Base-by-base conservation (phyloP, 352 stramenopile genomes). In the Globisporangium nagaii region DNA sequence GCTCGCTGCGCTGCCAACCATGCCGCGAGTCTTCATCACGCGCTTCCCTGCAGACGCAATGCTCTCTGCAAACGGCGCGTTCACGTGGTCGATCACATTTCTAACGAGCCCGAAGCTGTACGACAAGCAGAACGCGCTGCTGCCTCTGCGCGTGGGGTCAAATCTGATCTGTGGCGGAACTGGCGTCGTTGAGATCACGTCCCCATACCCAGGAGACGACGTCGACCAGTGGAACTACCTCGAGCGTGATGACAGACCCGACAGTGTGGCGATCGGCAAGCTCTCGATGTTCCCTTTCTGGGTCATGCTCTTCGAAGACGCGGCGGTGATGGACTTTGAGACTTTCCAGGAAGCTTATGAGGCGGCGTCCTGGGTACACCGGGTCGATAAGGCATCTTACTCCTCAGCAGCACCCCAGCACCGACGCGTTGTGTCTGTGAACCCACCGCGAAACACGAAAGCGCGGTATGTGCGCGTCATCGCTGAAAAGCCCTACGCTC, bases 241-340 rank as follows among this genome's bases (percentile, higher is more conserved):
- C 1, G 50, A 67, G 0, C 53, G 62, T 2, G 61, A 79, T 46
- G 27, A 63, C 1, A 56, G 57, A 0, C 50, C 39, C n/a, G 41
- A 63, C 27, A 70, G 34, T 19, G 53, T 53, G 3, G 51, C 31
- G 1, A 64, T 58, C 22, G 55, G 58, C 0, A 56, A 76, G 15
- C 35, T 73, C 20, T 68, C 69, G 10, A 88, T 92, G 68, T 85
- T 88, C 25, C 84, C 84, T 11, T 90, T 85, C 44, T 95, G 81
- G 74, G 67, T 93, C 30, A 60, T 93, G 54, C 58, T 95, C 4
- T 91, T 87, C 40, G 78, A 90, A n/a, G 63, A 68, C 25, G 61
- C 68, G 1, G 55, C 81, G 5, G 44, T 75, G 15, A 68, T 88
- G 66, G 62, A 80, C 34, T 60, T 89, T 37, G 79, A 91, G 24